Conservation (phyloP, 2,329 filamentous ascomycete genomes). For the Arthroderma sp. region DNA sequence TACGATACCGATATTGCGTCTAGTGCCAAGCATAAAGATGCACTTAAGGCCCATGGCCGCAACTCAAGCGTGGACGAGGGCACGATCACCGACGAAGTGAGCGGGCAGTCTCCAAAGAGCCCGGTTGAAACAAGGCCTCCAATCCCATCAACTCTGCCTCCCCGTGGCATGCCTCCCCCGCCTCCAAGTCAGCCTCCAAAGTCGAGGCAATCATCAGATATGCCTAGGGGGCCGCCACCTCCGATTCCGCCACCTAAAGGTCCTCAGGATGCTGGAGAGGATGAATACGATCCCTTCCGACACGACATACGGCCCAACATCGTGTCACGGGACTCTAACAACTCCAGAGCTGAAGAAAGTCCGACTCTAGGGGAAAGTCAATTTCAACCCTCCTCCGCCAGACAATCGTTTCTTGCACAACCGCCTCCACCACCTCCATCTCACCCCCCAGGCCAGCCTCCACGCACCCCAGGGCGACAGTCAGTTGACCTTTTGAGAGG, state of each 20-base stretch:
- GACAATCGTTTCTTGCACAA: conserved; percentile 25
- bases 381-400: conserved; percentile 34
- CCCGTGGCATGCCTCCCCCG: conserved; percentile 46
- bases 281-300: conserved; percentile 39
- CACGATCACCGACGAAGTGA: conserved; percentile 41
- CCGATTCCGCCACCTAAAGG: conserved; percentile 41
- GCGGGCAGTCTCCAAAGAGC: conserved; percentile 35
- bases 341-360: background rate
- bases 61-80: conserved; percentile 64
- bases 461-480: conserved; percentile 37
- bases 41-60: conserved; percentile 65
- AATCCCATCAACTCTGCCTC: conserved; percentile 39
- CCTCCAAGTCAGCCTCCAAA: conserved; percentile 49
- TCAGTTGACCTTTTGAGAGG: conserved; percentile 53
- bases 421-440: conserved; percentile 38
- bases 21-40: conserved; percentile 87
- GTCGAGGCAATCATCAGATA: conserved; percentile 54
- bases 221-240: conserved; percentile 56
- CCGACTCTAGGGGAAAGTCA: conserved; percentile 20
- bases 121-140: conserved; percentile 30
- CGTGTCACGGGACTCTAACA: conserved; percentile 17
- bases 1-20: conserved; percentile 96
- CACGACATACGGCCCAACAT: conserved; percentile 24
- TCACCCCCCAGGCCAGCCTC: conserved; percentile 25
- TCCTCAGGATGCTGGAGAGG: conserved; percentile 41